Conservation (phyloP, 345 rosid species). For the Rhodomyrtus tomentosa region DNA sequence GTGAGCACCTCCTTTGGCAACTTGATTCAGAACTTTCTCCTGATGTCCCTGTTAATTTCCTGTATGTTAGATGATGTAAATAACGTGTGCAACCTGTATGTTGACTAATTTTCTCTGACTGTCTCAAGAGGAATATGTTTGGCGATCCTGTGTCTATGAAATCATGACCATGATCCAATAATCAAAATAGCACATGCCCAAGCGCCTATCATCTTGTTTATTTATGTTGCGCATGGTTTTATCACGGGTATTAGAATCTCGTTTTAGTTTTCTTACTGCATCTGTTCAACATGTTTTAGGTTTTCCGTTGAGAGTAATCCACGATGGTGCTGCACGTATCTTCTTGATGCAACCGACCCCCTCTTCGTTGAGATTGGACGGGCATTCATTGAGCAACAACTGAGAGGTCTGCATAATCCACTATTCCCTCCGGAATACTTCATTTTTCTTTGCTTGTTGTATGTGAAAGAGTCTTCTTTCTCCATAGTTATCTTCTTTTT, state of each 20-base stretch:
- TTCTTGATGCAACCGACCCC: conserved; percentile 73
- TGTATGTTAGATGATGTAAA: not conserved
- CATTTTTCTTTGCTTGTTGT: not conserved
- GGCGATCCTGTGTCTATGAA: not conserved
- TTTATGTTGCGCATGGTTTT: not conserved
- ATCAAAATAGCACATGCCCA: not conserved
- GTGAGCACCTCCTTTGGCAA: conserved; percentile 17
- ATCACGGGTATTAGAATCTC: not conserved
- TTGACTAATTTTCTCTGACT: not conserved
- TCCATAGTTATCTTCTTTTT: not conserved
- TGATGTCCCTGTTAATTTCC: not conserved
- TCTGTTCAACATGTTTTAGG: conserved; percentile 20
- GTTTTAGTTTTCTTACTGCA: not conserved
- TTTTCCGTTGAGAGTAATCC: conserved; percentile 47
- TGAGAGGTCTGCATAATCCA: conserved; percentile 22
- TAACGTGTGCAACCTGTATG: not conserved
- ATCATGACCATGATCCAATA: not conserved
- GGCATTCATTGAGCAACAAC: conserved; percentile 47
- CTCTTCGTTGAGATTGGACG: conserved; percentile 58
- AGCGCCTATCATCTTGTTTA: not conserved
- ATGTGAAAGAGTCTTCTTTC: not conserved
- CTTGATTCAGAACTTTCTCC: not conserved
- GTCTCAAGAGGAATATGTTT: not conserved
- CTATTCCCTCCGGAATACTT: not conserved
- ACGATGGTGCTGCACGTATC: conserved; percentile 67